phyloP scores from a whole-genome alignment of 1,284 basidiomycete genomes.

The Puccinia novopanici region DNA sequence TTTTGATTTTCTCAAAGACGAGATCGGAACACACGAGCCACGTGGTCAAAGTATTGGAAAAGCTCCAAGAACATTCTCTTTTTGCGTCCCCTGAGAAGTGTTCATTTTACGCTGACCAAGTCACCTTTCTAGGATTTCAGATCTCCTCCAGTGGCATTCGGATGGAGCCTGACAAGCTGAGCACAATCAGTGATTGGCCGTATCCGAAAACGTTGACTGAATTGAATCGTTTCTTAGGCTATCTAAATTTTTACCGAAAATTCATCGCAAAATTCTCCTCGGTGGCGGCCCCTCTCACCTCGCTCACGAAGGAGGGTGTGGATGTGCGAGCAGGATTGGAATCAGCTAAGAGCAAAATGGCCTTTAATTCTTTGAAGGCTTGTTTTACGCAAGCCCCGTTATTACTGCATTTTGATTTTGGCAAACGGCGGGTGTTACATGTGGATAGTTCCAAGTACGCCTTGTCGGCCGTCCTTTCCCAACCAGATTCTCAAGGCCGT shows the following conservation, averaged over 20 bases:
- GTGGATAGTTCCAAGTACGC: slow-evolving; percentile 24
- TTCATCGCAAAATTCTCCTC: slow-evolving; percentile 14
- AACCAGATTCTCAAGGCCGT: no score
- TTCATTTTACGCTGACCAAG: not conserved
- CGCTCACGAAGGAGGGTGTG: not conserved
- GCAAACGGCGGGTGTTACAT: not conserved
- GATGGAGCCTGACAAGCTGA: no score
- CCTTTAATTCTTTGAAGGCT: not conserved
- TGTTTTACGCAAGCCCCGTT: no score
- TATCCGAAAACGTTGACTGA: not conserved
- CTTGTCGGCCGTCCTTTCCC: no score
- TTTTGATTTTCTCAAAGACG: slow-evolving; percentile 20
- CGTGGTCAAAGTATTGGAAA: not conserved
- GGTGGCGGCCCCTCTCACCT: not conserved
- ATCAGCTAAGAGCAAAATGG: not conserved
- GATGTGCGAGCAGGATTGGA: not conserved
- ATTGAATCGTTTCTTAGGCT: slow-evolving; percentile 10
- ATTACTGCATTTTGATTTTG: slow-evolving; percentile 15
- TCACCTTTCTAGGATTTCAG: slow-evolving; percentile 24
- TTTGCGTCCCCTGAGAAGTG: slow-evolving; percentile 12
- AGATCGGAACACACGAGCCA: not conserved
- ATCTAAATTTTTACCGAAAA: slow-evolving; percentile 26
- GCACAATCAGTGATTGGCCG: slow-evolving; percentile 13
- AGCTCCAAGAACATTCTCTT: slow-evolving; percentile 5
- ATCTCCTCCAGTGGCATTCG: not conserved